phyloP scores from a whole-genome alignment of 31 red algal genomes.

The Porphyra umbilicalis region DNA sequence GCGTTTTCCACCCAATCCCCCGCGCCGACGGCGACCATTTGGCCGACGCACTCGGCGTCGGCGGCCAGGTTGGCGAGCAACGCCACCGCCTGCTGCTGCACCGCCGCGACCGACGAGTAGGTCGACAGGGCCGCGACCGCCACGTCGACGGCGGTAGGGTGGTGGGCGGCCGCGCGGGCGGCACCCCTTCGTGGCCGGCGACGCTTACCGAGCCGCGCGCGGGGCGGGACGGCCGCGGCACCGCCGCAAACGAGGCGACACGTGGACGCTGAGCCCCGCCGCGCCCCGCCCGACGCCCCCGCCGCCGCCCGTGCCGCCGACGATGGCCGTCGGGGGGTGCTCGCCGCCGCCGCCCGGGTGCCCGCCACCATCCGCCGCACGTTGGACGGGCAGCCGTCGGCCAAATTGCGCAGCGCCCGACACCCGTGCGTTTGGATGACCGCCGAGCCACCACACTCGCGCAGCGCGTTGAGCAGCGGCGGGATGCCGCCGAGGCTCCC shows the following conservation, averaged over 20 bases:
- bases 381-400: conserved; percentile 5
- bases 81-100: conserved; percentile 37
- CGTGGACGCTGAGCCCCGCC: not conserved
- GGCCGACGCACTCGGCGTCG: conserved; percentile 2
- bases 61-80: conserved; percentile 16
- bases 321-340: too few species aligned
- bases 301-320: too few species aligned
- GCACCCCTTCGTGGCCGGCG: too few species aligned
- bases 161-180: not conserved
- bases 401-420: conserved; percentile 45
- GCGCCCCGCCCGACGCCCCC: not conserved
- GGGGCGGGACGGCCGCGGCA: too few species aligned
- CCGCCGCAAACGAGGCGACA: too few species aligned
- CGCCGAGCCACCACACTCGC: conserved; percentile 9
- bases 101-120: not conserved
- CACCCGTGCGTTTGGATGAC: conserved; percentile 28
- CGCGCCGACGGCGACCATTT: conserved; percentile 15
- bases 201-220: too few species aligned
- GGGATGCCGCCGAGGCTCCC: conserved; percentile 25
- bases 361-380: not conserved
- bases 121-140: not conserved
- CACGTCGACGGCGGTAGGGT: not conserved
- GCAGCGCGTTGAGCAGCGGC: conserved; percentile 25
- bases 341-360: not conserved
- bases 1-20: conserved; percentile 40